Conservation (phyloP, 345 rosid species). For the Arabidopsis suecica region DNA sequence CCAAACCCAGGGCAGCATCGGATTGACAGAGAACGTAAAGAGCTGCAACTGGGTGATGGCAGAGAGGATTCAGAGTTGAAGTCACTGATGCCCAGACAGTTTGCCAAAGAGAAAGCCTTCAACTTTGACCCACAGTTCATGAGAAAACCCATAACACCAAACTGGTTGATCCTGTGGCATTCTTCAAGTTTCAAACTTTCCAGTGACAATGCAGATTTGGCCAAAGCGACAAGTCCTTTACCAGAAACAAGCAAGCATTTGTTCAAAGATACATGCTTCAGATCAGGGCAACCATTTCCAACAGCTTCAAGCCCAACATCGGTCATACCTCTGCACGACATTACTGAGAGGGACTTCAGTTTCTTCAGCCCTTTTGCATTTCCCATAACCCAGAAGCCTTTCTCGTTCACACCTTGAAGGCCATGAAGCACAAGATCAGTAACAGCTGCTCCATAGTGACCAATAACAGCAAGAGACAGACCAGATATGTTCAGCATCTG, state of each 20-base stretch:
- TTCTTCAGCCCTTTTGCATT: conserved; percentile 83
- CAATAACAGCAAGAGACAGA: conserved; percentile 77
- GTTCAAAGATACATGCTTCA: conserved; percentile 63
- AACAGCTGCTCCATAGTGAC: conserved; percentile 78
- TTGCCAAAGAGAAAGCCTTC: conserved; percentile 67
- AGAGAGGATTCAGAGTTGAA: conserved; percentile 50
- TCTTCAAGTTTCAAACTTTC: conserved; percentile 89
- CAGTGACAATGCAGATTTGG: conserved; percentile 64
- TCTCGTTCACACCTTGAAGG: conserved; percentile 76
- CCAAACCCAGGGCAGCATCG: conserved; percentile 88
- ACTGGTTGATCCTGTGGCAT: conserved; percentile 93
- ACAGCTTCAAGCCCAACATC: conserved; percentile 81
- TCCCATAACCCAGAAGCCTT: conserved; percentile 98
- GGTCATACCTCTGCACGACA: conserved; percentile 78
- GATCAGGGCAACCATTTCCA: conserved; percentile 84
- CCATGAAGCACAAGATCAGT: conserved; percentile 72
- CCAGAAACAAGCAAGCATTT: conserved; percentile 77
- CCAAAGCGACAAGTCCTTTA: conserved; percentile 74
- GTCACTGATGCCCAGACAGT: conserved; percentile 76
- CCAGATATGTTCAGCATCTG: conserved; percentile 76
- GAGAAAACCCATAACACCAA: conserved; percentile 76
- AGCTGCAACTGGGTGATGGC: conserved; percentile 53
- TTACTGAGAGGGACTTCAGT: conserved; percentile 68
- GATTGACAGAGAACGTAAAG: conserved; percentile 66
- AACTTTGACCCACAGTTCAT: conserved; percentile 61